phyloP scores from a whole-genome alignment of 257 asterid genomes.

The Datura wrightii region DNA sequence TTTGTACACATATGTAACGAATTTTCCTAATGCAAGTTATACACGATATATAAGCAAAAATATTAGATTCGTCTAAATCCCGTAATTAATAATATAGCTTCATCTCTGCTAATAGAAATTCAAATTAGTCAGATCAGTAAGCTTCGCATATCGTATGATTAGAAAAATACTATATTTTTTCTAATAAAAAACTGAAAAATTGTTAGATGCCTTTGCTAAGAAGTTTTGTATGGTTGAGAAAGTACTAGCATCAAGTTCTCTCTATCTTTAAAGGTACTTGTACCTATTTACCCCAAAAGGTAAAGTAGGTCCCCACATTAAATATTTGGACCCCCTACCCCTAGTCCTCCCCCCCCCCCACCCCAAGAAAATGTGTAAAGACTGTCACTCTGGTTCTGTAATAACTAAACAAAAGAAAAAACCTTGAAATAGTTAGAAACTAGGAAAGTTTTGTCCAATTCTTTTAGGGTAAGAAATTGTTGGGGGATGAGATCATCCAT shows the following conservation, averaged over 20 bases:
- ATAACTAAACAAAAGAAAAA: background rate
- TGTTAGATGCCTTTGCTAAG: background rate
- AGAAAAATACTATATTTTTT: background rate
- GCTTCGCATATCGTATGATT: background rate
- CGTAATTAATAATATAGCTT: background rate
- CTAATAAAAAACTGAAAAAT: background rate
- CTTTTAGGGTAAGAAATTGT: background rate
- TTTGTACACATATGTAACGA: no score
- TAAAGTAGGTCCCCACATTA: conserved; percentile 25
- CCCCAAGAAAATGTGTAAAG: background rate
- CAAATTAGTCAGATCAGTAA: background rate
- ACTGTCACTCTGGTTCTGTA: background rate
- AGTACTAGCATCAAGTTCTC: conserved; percentile 25
- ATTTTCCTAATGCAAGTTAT: background rate
- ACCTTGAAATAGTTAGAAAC: background rate
- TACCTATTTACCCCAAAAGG: background rate
- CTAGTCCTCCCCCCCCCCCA: background rate
- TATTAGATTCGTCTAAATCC: background rate
- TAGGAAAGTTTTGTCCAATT: background rate
- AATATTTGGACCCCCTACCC: conserved; percentile 12
- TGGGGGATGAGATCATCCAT: conserved; percentile 29
- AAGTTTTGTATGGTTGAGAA: conserved; percentile 25
- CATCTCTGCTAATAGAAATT: background rate
- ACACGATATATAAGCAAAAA: background rate
- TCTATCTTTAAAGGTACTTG: background rate